Percentiles rank a stretch among this genome's conserved stretches.
phyloP scores from a whole-genome alignment of 768 basidiomycete species.

The Leccinum aurantiacum region DNA sequence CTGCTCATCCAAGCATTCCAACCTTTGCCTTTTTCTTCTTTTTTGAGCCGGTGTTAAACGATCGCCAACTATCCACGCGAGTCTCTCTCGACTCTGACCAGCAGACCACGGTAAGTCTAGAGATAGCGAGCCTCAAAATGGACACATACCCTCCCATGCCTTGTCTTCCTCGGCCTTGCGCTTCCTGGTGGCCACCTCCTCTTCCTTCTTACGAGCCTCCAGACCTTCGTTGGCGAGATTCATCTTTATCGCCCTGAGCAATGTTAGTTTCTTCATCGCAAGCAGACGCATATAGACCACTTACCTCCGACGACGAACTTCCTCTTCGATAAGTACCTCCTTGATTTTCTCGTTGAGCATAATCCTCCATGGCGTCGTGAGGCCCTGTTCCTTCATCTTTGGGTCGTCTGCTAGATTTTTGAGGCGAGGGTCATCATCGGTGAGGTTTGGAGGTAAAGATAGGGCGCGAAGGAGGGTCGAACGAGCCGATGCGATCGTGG shows the following conservation, averaged over 20 bases:
- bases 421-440: constrained; percentile 59
- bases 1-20: constrained; percentile 61
- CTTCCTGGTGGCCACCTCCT: constrained; percentile 73
- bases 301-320: constrained; percentile 86
- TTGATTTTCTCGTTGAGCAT: constrained; percentile 73
- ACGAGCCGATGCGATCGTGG: constrained; percentile 75
- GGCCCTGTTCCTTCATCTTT: constrained; percentile 32
- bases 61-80: constrained; percentile 83
- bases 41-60: constrained; percentile 61
- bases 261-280: constrained; percentile 2
- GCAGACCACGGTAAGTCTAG: neutral
- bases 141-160: constrained; percentile 76
- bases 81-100: constrained; percentile 67
- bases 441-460: constrained; percentile 57
- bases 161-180: constrained; percentile 89
- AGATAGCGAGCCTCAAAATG: neutral
- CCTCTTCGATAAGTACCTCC: constrained; percentile 87
- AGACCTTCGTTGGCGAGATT: constrained; percentile 89
- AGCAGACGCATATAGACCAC: constrained; percentile 24
- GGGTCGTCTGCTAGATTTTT: constrained; percentile 40
- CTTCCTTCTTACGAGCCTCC: constrained; percentile 92
- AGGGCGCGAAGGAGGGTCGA: constrained; percentile 60
- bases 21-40: constrained; percentile 84
- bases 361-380: constrained; percentile 61
- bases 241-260: constrained; percentile 81